Base-by-base conservation (phyloP, 2,329 filamentous ascomycete genomes). In the Reticulascus tulasneorum region DNA sequence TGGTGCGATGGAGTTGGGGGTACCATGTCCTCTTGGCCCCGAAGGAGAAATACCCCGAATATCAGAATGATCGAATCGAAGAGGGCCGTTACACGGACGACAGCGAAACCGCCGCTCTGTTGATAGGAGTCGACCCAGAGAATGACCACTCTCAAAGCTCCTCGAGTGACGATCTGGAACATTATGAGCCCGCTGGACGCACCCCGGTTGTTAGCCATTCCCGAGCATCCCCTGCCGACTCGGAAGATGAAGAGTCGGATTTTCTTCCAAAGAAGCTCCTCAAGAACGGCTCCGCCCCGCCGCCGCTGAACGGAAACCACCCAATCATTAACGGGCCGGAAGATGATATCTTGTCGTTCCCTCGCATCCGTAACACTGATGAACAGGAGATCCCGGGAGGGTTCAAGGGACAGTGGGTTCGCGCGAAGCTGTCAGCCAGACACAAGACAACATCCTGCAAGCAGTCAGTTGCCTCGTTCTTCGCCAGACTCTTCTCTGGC, bases 1-100 rank as follows among this genome's bases (percentile, higher is more conserved):
- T 97, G 18, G 82, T 98, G 15, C 79, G 93, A 40, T 98, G 93
- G 93, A 96, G 87, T 45, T 98, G 93, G 93, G 93, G 93, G 9
- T 97, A 95, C 60, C 89, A 95, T 52, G 82, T 97, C 23, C 71
- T 98, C 13, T 71, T 98, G n/a, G 90, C 90, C 13, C 88, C 91
- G 13, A 84, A 87, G 47, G 79, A 83, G 31, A 77, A 76, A 44
- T 87, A 86, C 52, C 68, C 74, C 10, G 79, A 85, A 35, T 82
- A 85, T 40, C 70, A 76, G 32, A 52, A 71, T 22, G 65, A 76
- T 39, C 59, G 67, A 11, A 54, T 64, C 13, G 76, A 79, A 49
- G 72, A 75, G 63, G 77, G 83, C 12, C 69, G 78, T 41, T 82
- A 80, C 52, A 66, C 63, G 35, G 75, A 76, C 31, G 62, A 72